Percentiles rank a stretch among this genome's conserved stretches.
Evolutionary conservation across 2,329 filamentous ascomycete genomes (phyloP).

Genomic region (Harringtonia aguacate): DNA sequence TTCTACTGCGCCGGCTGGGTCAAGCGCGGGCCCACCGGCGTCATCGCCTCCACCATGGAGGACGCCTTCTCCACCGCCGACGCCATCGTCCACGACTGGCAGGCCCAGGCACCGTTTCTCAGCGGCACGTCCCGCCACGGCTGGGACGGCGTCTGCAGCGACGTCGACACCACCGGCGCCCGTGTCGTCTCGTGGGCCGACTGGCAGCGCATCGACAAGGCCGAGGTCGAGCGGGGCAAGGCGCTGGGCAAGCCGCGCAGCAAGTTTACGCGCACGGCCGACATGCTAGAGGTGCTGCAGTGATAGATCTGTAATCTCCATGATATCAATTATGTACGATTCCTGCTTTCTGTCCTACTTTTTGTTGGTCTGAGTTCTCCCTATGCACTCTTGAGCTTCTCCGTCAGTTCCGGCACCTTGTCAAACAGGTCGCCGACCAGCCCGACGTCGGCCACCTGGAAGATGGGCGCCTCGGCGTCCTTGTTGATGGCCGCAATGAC

Average conservation of each 20-base stretch:
- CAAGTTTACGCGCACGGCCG: constrained; percentile 46
- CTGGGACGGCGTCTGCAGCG: constrained; percentile 65
- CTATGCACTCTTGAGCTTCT: constrained; percentile 65
- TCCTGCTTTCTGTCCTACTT: background rate
- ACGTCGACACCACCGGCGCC: constrained; percentile 38
- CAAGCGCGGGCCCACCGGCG: constrained; percentile 85
- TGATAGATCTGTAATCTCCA: constrained; percentile 11
- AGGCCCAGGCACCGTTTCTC: constrained; percentile 29
- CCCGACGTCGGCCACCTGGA: constrained; percentile 94
- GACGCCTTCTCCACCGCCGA: constrained; percentile 89
- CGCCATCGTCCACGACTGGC: constrained; percentile 71
- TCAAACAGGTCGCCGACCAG: constrained; percentile 93
- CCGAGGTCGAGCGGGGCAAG: constrained; percentile 58
- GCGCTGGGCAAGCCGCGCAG: constrained; percentile 66
- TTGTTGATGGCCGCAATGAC: constrained; percentile 99
- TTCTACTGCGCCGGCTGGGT: constrained; percentile 96
- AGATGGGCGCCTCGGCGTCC: constrained; percentile 92
- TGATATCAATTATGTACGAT: background rate
- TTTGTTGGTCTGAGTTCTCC: constrained; percentile 2
- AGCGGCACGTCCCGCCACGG: constrained; percentile 30
- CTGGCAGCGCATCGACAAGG: constrained; percentile 74
- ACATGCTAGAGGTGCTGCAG: constrained; percentile 45
- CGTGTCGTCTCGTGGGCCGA: constrained; percentile 69
- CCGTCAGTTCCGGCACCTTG: constrained; percentile 87
- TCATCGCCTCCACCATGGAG: constrained; percentile 92